Conservation (phyloP, 164 flowering plant genomes). For the Macadamia integrifolia region DNA sequence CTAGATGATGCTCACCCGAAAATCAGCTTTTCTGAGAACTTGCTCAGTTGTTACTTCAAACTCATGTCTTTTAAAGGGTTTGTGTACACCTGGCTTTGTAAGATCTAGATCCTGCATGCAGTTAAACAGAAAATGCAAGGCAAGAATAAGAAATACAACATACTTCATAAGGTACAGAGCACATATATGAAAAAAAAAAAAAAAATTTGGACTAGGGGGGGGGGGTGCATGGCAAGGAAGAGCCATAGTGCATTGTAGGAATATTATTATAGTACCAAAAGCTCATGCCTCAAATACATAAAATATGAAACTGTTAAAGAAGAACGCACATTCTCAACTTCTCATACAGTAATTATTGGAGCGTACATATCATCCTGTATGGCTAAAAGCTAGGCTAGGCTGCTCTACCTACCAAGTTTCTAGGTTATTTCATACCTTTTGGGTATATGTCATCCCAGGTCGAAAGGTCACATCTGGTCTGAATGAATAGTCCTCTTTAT, state of each 20-base stretch:
- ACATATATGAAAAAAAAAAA: background rate
- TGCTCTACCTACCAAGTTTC: background rate
- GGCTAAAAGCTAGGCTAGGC: background rate
- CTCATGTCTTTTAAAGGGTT: constrained; percentile 28
- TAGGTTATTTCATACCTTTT: constrained; percentile 36
- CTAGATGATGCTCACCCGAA: constrained; percentile 47
- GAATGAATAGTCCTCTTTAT: too few relatives aligned
- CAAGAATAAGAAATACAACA: background rate
- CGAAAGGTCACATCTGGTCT: constrained; percentile 51
- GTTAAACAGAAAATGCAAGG: background rate
- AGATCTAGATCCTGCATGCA: constrained; percentile 73
- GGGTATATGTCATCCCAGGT: constrained; percentile 30
- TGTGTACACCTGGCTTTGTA: constrained; percentile 42
- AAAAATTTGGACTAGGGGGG: background rate
- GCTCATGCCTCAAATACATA: too few relatives aligned
- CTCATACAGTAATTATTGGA: too few relatives aligned
- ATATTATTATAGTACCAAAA: too few relatives aligned
- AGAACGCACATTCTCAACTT: too few relatives aligned
- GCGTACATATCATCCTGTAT: background rate
- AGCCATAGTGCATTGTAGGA: background rate
- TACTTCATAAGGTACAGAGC: background rate
- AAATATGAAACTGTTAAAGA: too few relatives aligned
- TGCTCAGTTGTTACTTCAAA: constrained; percentile 67
- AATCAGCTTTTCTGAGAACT: constrained; percentile 76
- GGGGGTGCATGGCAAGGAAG: background rate